These are phyloP conservation scores for Cerrena zonata DNA, from an alignment of 1,284 basidiomycete genomes.

Conservation along the genomic window DNA sequence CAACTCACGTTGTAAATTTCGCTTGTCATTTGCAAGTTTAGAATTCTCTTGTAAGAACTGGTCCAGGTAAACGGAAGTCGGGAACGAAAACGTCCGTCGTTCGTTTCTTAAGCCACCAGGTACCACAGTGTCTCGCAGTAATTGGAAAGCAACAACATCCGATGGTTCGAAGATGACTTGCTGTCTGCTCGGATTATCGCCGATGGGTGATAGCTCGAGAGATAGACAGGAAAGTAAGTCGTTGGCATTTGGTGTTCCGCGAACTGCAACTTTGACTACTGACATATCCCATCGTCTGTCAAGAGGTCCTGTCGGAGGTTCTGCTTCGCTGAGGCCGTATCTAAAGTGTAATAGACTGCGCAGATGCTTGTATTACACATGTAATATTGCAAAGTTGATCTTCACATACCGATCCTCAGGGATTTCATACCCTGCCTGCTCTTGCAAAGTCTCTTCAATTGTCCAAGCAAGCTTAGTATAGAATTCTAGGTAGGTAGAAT, in stretches of 20 bases:
- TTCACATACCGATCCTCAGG: no score
- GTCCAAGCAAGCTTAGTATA: conserved; percentile 31
- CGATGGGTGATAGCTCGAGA: conserved; percentile 36
- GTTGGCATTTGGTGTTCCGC: conserved; percentile 33
- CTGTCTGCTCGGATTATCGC: conserved; percentile 19
- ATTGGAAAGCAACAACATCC: conserved; percentile 56
- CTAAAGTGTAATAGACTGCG: conserved; percentile 38
- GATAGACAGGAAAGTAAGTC: conserved; percentile 58
- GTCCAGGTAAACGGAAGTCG: conserved; percentile 62
- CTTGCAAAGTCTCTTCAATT: conserved; percentile 28
- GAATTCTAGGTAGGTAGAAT: conserved; percentile 27
- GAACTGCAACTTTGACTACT: conserved; percentile 38
- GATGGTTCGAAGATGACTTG: conserved; percentile 58
- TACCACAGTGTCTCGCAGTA: conserved; percentile 30
- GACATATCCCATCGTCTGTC: conserved; percentile 31
- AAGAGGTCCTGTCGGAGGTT: conserved; percentile 25
- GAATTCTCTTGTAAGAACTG: conserved; percentile 59
- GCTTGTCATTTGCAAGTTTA: conserved; percentile 43
- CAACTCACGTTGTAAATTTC: conserved; percentile 40
- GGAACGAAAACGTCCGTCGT: conserved; percentile 51
- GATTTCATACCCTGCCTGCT: no score
- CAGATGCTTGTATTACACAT: no score
- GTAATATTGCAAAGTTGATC: no score
- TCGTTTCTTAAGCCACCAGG: conserved; percentile 25
- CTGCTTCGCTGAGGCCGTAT: conserved; percentile 31